Percentiles rank a stretch among this genome's conserved stretches.
Evolutionary conservation across 768 basidiomycete genomes (phyloP).

Genomic region (Amanita jacksonii): DNA sequence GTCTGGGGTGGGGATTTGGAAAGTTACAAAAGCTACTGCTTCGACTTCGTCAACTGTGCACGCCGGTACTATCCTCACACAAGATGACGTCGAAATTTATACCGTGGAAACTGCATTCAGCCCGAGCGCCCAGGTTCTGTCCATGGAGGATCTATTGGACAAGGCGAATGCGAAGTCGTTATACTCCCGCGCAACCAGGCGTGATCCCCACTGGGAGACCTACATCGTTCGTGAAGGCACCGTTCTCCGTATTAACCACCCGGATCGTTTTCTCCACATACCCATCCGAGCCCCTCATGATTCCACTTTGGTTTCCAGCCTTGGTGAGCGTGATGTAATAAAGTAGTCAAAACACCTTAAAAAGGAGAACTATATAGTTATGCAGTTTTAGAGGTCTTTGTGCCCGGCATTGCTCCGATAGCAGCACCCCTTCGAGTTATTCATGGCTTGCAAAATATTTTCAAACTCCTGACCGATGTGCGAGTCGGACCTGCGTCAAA

Average conservation of each 20-base stretch:
- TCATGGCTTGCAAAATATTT: too few species aligned
- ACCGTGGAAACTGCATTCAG: slow-evolving; percentile 10
- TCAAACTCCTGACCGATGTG: too few species aligned
- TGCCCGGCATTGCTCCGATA: too few species aligned
- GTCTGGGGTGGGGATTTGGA: slow-evolving; percentile 12
- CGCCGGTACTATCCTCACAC: slow-evolving; percentile 12
- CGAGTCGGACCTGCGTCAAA: too few species aligned
- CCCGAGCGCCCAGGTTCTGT: slow-evolving; percentile 10
- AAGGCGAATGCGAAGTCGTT: slow-evolving; percentile 4
- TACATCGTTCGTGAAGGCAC: slow-evolving; percentile 12
- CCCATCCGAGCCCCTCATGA: slow-evolving; percentile 9
- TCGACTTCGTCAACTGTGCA: slow-evolving; percentile 10
- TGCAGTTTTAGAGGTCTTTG: too few species aligned
- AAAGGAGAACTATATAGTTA: too few species aligned
- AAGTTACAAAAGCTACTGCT: slow-evolving; percentile 8
- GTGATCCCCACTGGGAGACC: slow-evolving; percentile 14
- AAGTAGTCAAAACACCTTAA: too few species aligned
- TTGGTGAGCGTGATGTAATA: slow-evolving; percentile 6
- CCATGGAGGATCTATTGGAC: slow-evolving; percentile 9
- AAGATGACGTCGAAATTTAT: slow-evolving; percentile 12
- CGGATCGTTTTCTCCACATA: slow-evolving; percentile 10
- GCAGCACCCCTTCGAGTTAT: too few species aligned
- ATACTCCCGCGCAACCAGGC: slow-evolving; percentile 6
- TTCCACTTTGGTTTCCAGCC: slow-evolving; percentile 4
- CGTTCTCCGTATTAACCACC: slow-evolving; percentile 11